Base-by-base conservation (phyloP, 2,329 filamentous ascomycete genomes). In the Akanthomyces dipterigenus region DNA sequence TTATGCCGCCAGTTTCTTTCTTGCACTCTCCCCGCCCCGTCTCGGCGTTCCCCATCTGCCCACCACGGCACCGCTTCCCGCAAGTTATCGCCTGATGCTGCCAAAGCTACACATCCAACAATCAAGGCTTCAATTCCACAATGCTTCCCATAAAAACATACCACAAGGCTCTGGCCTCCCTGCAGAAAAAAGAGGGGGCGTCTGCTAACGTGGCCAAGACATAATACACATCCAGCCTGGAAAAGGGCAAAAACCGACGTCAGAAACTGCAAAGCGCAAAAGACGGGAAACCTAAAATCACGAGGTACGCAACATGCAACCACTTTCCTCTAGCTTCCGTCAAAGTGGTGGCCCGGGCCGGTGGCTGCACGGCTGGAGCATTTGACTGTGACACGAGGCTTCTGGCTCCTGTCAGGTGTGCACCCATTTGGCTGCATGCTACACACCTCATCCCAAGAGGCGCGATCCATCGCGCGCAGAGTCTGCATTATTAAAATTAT, bases 381-480 rank as follows among this genome's bases (percentile, higher is more conserved):
- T 28, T 40, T 55, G 50, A 60, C 58, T 53, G 4, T 31, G 26
- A 55, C 49, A 60, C 58, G 58, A 60, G 49, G 42, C 40, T 55
- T 22, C 38, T 5, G 8, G 7, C 5, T 36, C 16, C 18, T 43
- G 38, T 60, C 48, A 60, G 26, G 24, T 53, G 56, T 60, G 38
- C 55, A 50, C 22, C 57, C 57, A 20, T 46, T 42, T 24, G 5
- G 49, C 26, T 49, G 26, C 40, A 31, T 60, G 49, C n/a, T 54
- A 50, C 49, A 38, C 43, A 28, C 49, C 46, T 45, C 31, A 36
- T 53, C n/a, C 20, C 9, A 38, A 24, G 28, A 42, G 14, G 5
- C 16, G 24, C 20, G 22, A 26, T 2, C 24, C 36, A 31, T 31
- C 7, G 14, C 46, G 8, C 26, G 6, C 11, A 49, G 24, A 31